Base-by-base conservation (phyloP, 2,329 filamentous ascomycete genomes). In the Clarireedia paspali region DNA sequence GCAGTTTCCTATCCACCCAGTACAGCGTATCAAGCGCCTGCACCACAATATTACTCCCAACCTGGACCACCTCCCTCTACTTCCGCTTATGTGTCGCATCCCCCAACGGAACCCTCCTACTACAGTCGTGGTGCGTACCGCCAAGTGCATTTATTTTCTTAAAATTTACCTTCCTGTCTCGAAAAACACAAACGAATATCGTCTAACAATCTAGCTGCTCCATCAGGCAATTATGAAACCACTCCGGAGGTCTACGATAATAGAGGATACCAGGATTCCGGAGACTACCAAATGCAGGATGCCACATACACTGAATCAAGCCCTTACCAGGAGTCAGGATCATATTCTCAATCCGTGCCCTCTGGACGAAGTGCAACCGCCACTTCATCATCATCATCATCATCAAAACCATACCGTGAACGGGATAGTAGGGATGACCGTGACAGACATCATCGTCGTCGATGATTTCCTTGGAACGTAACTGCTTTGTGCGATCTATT, bases 111-210 rank as follows among this genome's bases (percentile, higher is more conserved):
- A 68, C 72, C 79, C 47, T 76, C 77, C 61, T 81, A 78, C 63
- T 50, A 46, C 23, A 79, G 79, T 73, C 81, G 81, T 75, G 80
- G 81, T 80, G 77, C 77, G 77, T 84, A 79, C 72, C 60, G 58
- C 63, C 55, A 68, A 57, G 58, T 55, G 50, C 60, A 57, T 57
- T 15, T 26, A 39, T 52, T 59, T 59, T 59, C 59, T 50, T 53
- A 51, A 49, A 55, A 44, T 54, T 51, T 58, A 38, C 50, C 34
- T 46, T 30, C 42, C 51, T 34, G 12, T 34, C 39, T 59, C 50
- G 42, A 26, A 53, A 62, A 42, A 42, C 20, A 20, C 30, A 34
- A 34, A 59, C 58, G 59, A 63, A 59, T 61, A 58, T 54, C 64
- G 42, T 67, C 67, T 69, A 68, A 70, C 65, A 60, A 59, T 62